A percentile compares a stretch with the other conserved stretches of the same genome.
Evolutionary conservation across 225 moss, liverwort and hornwort genomes (phyloP).

Genomic region (Straminergon stramineum): DNA sequence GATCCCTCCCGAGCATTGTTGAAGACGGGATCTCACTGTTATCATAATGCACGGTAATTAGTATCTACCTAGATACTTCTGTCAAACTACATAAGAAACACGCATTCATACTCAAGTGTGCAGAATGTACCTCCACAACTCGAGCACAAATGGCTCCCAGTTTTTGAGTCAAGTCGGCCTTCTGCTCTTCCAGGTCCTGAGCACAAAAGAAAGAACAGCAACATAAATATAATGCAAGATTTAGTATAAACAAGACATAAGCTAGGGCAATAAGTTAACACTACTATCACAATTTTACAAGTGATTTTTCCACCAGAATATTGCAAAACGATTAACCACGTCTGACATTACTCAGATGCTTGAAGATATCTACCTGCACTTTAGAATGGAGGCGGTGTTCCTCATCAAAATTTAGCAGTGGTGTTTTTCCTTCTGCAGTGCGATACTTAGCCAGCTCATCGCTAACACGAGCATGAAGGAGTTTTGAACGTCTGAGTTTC

Average conservation of each 20-base stretch:
- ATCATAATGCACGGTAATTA: background rate
- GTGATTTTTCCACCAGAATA: background rate
- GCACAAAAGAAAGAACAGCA: background rate
- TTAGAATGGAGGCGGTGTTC: constrained; percentile 56
- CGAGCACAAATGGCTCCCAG: constrained; percentile 43
- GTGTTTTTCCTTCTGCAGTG: constrained; percentile 60
- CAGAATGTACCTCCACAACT: constrained; percentile 43
- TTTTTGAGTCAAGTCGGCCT: constrained; percentile 48
- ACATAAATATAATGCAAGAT: background rate
- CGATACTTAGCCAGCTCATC: constrained; percentile 84
- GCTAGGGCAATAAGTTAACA: background rate
- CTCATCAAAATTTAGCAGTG: constrained; percentile 73
- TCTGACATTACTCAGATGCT: background rate
- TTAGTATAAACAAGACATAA: background rate
- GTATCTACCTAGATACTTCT: background rate
- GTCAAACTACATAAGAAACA: background rate
- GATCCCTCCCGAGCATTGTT: background rate
- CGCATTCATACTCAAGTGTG: background rate
- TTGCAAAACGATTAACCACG: background rate
- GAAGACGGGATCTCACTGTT: background rate
- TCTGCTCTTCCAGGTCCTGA: constrained; percentile 68
- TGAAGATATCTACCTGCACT: constrained; percentile 59
- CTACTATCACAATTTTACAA: background rate
- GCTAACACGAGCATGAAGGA: constrained; percentile 62
- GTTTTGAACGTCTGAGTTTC: constrained; percentile 75